Conservation (phyloP, 176 grass and related monocot species). For the Eragrostis nindensis region DNA sequence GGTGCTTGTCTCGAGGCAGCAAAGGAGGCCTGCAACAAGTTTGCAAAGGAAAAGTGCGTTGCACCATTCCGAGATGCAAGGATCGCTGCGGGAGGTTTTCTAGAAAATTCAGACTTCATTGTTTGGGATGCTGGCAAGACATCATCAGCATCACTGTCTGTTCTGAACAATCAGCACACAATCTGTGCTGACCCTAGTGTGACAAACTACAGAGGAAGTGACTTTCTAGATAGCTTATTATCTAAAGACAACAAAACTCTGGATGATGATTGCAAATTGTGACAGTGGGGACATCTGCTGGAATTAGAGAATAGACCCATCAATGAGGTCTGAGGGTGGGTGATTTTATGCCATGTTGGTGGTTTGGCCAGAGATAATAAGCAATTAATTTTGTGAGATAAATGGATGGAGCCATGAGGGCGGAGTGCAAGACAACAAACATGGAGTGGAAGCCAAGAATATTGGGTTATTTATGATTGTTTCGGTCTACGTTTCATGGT, state of each 20-base stretch:
- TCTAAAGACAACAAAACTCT: conserved; percentile 27
- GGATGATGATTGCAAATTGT: neutral
- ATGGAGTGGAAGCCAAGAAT: no score
- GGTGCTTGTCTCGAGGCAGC: conserved; percentile 50
- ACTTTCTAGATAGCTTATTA: conserved; percentile 41
- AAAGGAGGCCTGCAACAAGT: conserved; percentile 65
- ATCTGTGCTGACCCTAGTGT: neutral
- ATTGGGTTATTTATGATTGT: no score
- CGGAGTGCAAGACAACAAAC: neutral
- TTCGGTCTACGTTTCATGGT: no score
- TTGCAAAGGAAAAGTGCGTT: conserved; percentile 63
- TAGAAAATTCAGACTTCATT: conserved; percentile 47
- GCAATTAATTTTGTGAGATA: neutral
- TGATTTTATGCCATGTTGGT: neutral
- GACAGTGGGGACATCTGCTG: neutral
- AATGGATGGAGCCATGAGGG: neutral
- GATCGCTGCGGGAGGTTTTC: conserved; percentile 40
- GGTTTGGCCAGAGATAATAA: neutral
- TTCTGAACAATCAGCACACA: neutral
- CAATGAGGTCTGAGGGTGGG: neutral
- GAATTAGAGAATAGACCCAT: neutral
- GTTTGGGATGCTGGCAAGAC: conserved; percentile 28
- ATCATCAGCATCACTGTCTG: neutral
- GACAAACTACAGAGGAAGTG: conserved; percentile 53
- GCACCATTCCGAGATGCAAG: conserved; percentile 74